phyloP scores from a whole-genome alignment of 176 grass and related monocot species.

The Chloris gayana region DNA sequence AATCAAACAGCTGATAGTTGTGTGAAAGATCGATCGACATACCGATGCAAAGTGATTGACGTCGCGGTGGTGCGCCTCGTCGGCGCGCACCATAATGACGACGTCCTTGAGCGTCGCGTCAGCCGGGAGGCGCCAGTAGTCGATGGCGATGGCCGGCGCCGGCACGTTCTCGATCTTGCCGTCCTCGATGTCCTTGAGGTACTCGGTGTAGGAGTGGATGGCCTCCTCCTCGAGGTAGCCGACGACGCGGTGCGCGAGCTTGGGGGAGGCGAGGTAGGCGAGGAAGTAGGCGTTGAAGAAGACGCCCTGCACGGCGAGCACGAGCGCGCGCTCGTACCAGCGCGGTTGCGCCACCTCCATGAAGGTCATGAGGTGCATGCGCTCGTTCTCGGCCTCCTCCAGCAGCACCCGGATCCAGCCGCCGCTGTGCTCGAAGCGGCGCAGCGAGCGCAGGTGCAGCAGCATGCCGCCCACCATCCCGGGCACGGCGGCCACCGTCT shows the following conservation, averaged over 20 bases:
- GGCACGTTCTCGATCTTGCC: slow-evolving; percentile 78
- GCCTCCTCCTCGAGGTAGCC: slow-evolving; percentile 91
- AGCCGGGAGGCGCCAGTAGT: slow-evolving; percentile 75
- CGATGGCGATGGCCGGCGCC: slow-evolving; percentile 77
- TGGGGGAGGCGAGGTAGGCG: slow-evolving; percentile 64
- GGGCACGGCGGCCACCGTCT: slow-evolving; percentile 82
- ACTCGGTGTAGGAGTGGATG: slow-evolving; percentile 84
- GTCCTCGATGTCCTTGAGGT: slow-evolving; percentile 63
- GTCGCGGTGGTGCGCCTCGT: slow-evolving; percentile 88
- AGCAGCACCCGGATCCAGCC: slow-evolving; percentile 72
- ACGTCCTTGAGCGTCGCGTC: slow-evolving; percentile 70
- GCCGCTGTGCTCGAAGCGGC: slow-evolving; percentile 75
- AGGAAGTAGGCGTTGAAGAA: slow-evolving; percentile 75
- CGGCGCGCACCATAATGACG: slow-evolving; percentile 63
- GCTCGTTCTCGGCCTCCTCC: slow-evolving; percentile 85
- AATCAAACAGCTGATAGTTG: not conserved
- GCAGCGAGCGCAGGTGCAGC: slow-evolving; percentile 77
- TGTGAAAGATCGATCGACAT: not conserved
- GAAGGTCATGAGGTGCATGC: slow-evolving; percentile 89
- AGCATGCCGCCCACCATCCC: slow-evolving; percentile 85
- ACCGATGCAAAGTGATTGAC: slow-evolving; percentile 88
- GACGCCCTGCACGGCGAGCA: slow-evolving; percentile 66
- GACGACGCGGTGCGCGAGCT: slow-evolving; percentile 72
- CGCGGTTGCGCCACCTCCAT: slow-evolving; percentile 75
- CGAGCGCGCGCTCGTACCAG: slow-evolving; percentile 77